Conservation (phyloP, 2,329 filamentous ascomycete species). For the Fusarium musae region DNA sequence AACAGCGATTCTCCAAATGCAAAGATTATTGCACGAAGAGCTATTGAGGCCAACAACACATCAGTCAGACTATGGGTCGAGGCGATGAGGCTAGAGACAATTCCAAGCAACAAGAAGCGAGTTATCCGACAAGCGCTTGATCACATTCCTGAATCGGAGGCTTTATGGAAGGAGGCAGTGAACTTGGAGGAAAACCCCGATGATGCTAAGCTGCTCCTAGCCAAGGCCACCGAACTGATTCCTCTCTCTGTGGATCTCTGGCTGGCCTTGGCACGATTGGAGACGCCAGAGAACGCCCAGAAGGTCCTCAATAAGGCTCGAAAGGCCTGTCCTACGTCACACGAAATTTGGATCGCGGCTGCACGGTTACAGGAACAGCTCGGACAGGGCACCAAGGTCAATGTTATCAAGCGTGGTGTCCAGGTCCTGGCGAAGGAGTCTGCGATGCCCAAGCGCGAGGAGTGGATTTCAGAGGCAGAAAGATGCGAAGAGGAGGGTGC, state of each 20-base stretch:
- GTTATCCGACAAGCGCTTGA: constrained; percentile 92
- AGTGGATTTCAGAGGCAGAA: constrained; percentile 96
- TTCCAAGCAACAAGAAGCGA: constrained; percentile 86
- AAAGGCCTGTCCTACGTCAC: constrained; percentile 90
- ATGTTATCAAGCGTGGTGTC: constrained; percentile 94
- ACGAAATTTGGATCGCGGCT: constrained; percentile 97
- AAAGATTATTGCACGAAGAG: constrained; percentile 93
- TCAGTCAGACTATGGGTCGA: constrained; percentile 94
- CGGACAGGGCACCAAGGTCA: constrained; percentile 81
- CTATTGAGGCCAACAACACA: constrained; percentile 89
- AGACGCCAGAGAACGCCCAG: constrained; percentile 90
- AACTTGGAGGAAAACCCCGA: constrained; percentile 92
- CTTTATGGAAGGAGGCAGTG: constrained; percentile 97
- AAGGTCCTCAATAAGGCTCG: constrained; percentile 95
- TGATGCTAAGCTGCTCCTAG: constrained; percentile 87
- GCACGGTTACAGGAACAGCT: constrained; percentile 89
- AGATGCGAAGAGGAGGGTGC: constrained; percentile 94
- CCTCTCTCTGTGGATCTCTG: constrained; percentile 93
- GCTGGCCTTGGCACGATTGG: constrained; percentile 90
- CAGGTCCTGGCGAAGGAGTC: constrained; percentile 89
- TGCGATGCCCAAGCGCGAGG: constrained; percentile 96
- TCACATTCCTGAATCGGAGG: constrained; percentile 92
- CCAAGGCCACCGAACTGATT: constrained; percentile 95
- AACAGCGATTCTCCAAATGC: constrained; percentile 89
- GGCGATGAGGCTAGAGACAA: constrained; percentile 90